Percentiles rank a stretch among this genome's conserved stretches.
Evolutionary conservation across 192 early-diverging fungal genomes (phyloP).

Genomic region (Cladochytrium replicatum): DNA sequence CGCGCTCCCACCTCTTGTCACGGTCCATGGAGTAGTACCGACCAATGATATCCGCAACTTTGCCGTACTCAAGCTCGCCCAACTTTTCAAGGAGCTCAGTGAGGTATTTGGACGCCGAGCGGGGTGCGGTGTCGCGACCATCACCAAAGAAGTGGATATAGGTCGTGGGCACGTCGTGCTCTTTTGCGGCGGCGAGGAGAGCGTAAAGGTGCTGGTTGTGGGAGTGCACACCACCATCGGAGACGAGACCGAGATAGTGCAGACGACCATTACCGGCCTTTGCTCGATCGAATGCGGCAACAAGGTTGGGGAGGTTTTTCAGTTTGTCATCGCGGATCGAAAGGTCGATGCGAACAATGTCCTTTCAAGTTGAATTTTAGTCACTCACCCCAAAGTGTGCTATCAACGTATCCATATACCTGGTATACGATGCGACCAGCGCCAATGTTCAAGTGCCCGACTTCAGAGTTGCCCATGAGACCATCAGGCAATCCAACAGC

Average conservation of each 20-base stretch:
- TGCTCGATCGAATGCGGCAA: slow-evolving; percentile 73
- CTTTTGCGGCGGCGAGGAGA: slow-evolving; percentile 77
- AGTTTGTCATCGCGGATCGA: slow-evolving; percentile 81
- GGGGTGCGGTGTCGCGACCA: slow-evolving; percentile 92
- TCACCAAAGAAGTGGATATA: slow-evolving; percentile 97
- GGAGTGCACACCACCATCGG: slow-evolving; percentile 97
- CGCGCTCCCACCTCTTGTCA: slow-evolving; percentile 99
- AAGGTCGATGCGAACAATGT: slow-evolving; percentile 97
- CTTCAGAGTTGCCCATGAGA: slow-evolving; percentile 99
- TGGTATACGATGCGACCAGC: slow-evolving; percentile 98
- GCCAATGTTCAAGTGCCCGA: slow-evolving; percentile 99
- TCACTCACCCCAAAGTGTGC: slow-evolving; percentile 1
- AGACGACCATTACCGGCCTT: slow-evolving; percentile 77
- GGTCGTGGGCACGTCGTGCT: slow-evolving; percentile 67
- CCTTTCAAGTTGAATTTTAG: slow-evolving; percentile 33
- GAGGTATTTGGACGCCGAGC: slow-evolving; percentile 74
- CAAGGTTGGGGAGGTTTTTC: slow-evolving; percentile 59
- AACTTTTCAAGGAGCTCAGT: slow-evolving; percentile 56
- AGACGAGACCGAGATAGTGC: slow-evolving; percentile 88
- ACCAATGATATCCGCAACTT: slow-evolving; percentile 85
- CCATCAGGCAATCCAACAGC: slow-evolving; percentile 96
- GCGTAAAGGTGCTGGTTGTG: slow-evolving; percentile 86
- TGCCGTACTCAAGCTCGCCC: slow-evolving; percentile 55
- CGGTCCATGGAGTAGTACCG: slow-evolving; percentile 99
- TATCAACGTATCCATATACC: slow-evolving; percentile 28